These are phyloP conservation scores for Colletotrichum orbiculare DNA, from an alignment of 2,329 filamentous ascomycete genomes.

Conservation along the genomic window DNA sequence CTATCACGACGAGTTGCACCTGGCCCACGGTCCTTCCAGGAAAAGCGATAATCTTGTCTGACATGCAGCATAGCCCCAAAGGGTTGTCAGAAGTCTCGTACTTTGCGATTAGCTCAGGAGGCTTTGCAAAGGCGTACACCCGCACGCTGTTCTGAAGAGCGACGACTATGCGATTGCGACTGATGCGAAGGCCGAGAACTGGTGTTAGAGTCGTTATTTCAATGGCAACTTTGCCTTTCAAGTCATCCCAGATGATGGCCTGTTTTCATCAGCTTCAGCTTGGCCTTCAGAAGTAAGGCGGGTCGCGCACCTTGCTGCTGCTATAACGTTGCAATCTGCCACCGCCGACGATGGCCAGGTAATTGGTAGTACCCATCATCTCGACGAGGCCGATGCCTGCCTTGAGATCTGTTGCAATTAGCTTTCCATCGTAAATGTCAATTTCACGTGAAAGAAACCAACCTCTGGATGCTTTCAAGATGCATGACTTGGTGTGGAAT, in stretches of 20 bases:
- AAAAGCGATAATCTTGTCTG: conserved; percentile 79
- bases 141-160: conserved; percentile 85
- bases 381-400: conserved; percentile 84
- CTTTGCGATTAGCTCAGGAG: conserved; percentile 74
- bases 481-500: conserved; percentile 78
- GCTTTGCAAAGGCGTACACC: conserved; percentile 82
- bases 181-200: conserved; percentile 79
- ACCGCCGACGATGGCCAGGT: conserved; percentile 89
- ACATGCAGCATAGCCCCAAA: conserved; percentile 81
- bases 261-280: conserved; percentile 43
- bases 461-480: conserved; percentile 69
- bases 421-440: background rate
- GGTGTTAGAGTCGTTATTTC: conserved; percentile 86
- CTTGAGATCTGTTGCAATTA: conserved; percentile 70
- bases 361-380: conserved; percentile 89
- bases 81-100: conserved; percentile 91
- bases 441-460: conserved; percentile 5
- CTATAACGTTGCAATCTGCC: conserved; percentile 87
- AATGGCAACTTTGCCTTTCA: conserved; percentile 75
- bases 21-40: conserved; percentile 90
- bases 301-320: conserved; percentile 76
- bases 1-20: conserved; percentile 85
- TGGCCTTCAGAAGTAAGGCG: background rate
- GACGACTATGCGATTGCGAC: conserved; percentile 80
- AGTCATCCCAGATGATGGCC: conserved; percentile 93